phyloP scores from a whole-genome alignment of 495 filamentous ascomycete genomes.

The Annulohypoxylon bovei region DNA sequence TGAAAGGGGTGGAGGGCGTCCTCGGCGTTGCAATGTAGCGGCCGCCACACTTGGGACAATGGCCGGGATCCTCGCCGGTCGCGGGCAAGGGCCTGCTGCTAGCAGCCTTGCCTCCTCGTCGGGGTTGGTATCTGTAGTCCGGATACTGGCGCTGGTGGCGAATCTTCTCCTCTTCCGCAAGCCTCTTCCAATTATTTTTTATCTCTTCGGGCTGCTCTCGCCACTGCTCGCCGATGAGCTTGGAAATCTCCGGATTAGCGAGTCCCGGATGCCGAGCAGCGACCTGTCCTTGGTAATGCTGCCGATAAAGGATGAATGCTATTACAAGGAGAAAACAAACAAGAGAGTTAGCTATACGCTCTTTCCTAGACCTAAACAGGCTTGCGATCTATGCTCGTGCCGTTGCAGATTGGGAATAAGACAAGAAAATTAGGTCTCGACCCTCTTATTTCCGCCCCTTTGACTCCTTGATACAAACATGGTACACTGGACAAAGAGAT shows the following conservation, averaged over 20 bases:
- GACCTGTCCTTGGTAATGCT: constrained; percentile 86
- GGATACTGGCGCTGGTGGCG: constrained; percentile 92
- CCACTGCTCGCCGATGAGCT: constrained; percentile 97
- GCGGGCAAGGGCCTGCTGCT: constrained; percentile 47
- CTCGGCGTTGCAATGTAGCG: constrained; percentile 67
- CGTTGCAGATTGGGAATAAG: constrained; percentile 20
- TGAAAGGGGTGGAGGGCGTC: constrained; percentile 63
- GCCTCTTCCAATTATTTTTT: constrained; percentile 86
- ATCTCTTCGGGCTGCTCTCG: constrained; percentile 74
- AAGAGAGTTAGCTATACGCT: constrained; percentile 32
- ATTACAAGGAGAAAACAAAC: constrained; percentile 34
- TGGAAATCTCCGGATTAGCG: constrained; percentile 96
- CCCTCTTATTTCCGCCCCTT: constrained; percentile 45
- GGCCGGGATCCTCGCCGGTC: constrained; percentile 55
- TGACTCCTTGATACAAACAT: constrained; percentile 34
- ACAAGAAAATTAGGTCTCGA: constrained; percentile 40
- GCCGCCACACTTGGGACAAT: constrained; percentile 71
- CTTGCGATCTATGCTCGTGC: constrained; percentile 11
- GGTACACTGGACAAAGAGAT: constrained; percentile 29
- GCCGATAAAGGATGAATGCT: constrained; percentile 98
- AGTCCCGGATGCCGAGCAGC: constrained; percentile 85
- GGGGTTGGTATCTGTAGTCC: constrained; percentile 92
- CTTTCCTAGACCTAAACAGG: constrained; percentile 2
- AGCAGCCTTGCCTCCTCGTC: constrained; percentile 68
- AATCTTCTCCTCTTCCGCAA: constrained; percentile 94